Evolutionary conservation across 495 filamentous ascomycete genomes (phyloP).

Genomic region (Penicillium roqueforti): DNA sequence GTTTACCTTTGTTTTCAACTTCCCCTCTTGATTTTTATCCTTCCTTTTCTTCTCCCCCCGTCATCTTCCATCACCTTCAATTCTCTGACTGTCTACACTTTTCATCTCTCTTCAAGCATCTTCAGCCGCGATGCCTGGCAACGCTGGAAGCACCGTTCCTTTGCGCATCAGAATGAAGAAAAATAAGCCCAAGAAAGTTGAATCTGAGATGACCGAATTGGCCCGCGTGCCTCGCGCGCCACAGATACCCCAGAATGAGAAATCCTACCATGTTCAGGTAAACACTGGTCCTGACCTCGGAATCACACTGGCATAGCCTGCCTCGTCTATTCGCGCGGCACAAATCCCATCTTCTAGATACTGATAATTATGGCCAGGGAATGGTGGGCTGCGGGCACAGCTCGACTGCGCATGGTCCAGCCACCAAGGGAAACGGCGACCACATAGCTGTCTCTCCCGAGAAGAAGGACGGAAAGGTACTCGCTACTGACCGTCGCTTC

Average conservation of each 20-base stretch:
- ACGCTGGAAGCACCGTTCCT: neutral
- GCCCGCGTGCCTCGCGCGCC: neutral
- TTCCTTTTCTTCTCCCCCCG: neutral
- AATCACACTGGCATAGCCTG: neutral
- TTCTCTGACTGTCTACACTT: neutral
- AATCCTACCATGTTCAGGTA: neutral
- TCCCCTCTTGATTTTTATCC: neutral
- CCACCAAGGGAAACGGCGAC: neutral
- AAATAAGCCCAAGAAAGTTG: neutral
- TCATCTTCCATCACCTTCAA: too few species aligned
- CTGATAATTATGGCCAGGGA: neutral
- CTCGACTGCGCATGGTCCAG: neutral
- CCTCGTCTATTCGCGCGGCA: neutral
- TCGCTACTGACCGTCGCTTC: neutral
- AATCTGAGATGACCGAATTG: neutral
- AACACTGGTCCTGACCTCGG: neutral
- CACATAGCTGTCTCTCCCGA: neutral
- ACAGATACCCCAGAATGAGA: neutral
- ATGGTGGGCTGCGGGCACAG: neutral
- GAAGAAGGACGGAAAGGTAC: neutral
- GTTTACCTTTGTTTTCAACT: neutral
- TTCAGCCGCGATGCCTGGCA: neutral
- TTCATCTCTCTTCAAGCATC: neutral
- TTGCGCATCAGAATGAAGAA: neutral
- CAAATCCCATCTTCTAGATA: neutral